Evolutionary conservation across 805 yeast species (phyloP).

Genomic region (Yamadazyma tumulicola): DNA sequence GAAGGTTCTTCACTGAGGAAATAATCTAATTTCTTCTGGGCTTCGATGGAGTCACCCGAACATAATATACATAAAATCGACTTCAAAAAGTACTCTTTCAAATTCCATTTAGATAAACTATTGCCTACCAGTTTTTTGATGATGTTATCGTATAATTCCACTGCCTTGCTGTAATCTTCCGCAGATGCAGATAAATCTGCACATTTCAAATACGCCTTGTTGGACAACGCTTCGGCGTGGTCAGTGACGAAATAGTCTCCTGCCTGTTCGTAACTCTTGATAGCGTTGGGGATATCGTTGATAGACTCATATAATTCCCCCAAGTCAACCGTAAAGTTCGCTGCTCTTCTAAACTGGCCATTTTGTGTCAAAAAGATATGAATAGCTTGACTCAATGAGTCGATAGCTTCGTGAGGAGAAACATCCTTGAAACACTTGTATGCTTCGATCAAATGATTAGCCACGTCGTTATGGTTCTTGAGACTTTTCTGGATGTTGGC

Average conservation of each 20-base stretch:
- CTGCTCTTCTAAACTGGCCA: conserved; percentile 96
- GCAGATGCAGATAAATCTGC: conserved; percentile 77
- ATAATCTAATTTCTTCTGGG: conserved; percentile 63
- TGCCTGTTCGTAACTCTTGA: conserved; percentile 80
- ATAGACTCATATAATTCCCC: conserved; percentile 81
- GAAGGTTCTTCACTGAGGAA: conserved; percentile 70
- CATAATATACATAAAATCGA: conserved; percentile 81
- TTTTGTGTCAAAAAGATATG: conserved; percentile 73
- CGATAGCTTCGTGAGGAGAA: conserved; percentile 73
- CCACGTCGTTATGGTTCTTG: conserved; percentile 83
- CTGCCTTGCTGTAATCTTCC: conserved; percentile 73
- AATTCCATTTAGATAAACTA: conserved; percentile 79
- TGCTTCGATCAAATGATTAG: conserved; percentile 85
- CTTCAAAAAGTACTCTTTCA: conserved; percentile 88
- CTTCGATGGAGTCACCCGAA: conserved; percentile 82
- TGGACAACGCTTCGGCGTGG: conserved; percentile 86
- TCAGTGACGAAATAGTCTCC: conserved; percentile 96
- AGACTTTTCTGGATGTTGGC: conserved; percentile 75
- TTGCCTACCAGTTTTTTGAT: conserved; percentile 74
- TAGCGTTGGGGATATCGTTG: conserved; percentile 64
- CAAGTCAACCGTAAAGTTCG: conserved; percentile 87
- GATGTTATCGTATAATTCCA: conserved; percentile 71
- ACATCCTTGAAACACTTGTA: conserved; percentile 78
- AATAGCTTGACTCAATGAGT: conserved; percentile 72
- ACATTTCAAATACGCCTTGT: conserved; percentile 81